Percentiles rank a stretch among this genome's conserved stretches.
Conservation (phyloP, 1,284 basidiomycete genomes). For the Leccinum subrobustum region DNA sequence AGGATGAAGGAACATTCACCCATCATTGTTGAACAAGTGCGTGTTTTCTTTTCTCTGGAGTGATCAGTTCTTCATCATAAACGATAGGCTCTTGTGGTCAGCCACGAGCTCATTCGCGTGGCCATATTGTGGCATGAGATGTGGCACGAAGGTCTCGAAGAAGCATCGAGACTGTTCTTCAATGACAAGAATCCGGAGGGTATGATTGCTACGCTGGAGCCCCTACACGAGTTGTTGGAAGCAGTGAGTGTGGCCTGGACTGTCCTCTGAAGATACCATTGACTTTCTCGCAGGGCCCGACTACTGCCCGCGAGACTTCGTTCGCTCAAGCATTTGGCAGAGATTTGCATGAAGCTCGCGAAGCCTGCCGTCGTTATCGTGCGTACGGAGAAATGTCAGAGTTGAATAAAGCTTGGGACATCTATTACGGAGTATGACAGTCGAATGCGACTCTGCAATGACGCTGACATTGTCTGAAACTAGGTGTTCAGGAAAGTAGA, state of each 20-base stretch:
- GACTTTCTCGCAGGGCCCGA: constrained; percentile 66
- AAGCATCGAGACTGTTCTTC: constrained; percentile 96
- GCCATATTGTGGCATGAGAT: constrained; percentile 99
- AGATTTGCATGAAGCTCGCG: constrained; percentile 92
- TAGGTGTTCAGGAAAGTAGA: constrained; percentile 97
- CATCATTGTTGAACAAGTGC: constrained; percentile 84
- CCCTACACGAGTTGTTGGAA: constrained; percentile 93
- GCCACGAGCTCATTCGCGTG: constrained; percentile 94
- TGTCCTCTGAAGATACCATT: background rate
- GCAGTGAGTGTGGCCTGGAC: constrained; percentile 51
- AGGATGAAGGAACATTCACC: constrained; percentile 93
- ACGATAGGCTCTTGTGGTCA: constrained; percentile 82
- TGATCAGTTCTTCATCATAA: constrained; percentile 3
- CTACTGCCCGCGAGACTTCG: constrained; percentile 93
- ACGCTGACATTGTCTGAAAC: constrained; percentile 9
- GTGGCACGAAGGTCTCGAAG: constrained; percentile 99
- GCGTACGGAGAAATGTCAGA: constrained; percentile 87
- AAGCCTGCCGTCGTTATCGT: constrained; percentile 87
- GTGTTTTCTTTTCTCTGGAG: constrained; percentile 9
- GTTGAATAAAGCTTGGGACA: constrained; percentile 99
- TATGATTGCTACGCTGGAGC: constrained; percentile 95
- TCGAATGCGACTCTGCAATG: background rate
- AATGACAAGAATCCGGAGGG: constrained; percentile 98
- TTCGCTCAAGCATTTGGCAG: constrained; percentile 95
- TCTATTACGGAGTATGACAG: constrained; percentile 81